These are phyloP conservation scores for Rhizomucor miehei DNA, from an alignment of 371 early-diverging fungal species.

Conservation along the genomic window DNA sequence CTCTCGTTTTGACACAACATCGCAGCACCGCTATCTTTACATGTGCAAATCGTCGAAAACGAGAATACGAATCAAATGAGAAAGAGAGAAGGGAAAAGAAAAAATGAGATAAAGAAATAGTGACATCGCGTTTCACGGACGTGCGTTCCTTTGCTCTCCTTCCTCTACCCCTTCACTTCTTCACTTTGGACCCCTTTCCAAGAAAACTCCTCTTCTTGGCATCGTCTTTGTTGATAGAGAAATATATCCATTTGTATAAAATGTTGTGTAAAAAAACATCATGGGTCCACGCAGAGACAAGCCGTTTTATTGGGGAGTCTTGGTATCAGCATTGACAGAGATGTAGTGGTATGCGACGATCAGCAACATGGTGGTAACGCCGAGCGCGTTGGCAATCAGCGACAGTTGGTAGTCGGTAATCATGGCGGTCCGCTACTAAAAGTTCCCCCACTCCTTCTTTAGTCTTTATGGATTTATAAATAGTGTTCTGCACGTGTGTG, in stretches of 20 bases:
- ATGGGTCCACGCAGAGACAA: too few relatives aligned
- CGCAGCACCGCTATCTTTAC: too few relatives aligned
- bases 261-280: too few relatives aligned
- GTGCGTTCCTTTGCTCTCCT: constrained; percentile 2
- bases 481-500: too few relatives aligned
- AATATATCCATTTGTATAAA: too few relatives aligned
- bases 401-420: constrained; percentile 58
- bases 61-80: neutral
- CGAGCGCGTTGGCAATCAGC: constrained; percentile 54
- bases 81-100: neutral
- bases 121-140: neutral
- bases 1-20: too few relatives aligned
- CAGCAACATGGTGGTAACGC: constrained; percentile 55
- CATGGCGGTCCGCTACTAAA: constrained; percentile 18
- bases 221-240: too few relatives aligned
- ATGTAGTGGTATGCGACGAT: constrained; percentile 60
- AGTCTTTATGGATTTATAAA: too few relatives aligned
- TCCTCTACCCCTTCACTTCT: neutral
- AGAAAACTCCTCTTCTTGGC: too few relatives aligned
- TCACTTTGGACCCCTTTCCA: neutral
- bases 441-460: too few relatives aligned
- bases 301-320: constrained; percentile 1
- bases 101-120: constrained; percentile 1
- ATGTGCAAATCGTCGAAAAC: too few relatives aligned
- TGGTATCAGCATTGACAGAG: constrained; percentile 38